Base-by-base conservation (phyloP, 2,329 filamentous ascomycete genomes). In the Ascochyta rabiei region DNA sequence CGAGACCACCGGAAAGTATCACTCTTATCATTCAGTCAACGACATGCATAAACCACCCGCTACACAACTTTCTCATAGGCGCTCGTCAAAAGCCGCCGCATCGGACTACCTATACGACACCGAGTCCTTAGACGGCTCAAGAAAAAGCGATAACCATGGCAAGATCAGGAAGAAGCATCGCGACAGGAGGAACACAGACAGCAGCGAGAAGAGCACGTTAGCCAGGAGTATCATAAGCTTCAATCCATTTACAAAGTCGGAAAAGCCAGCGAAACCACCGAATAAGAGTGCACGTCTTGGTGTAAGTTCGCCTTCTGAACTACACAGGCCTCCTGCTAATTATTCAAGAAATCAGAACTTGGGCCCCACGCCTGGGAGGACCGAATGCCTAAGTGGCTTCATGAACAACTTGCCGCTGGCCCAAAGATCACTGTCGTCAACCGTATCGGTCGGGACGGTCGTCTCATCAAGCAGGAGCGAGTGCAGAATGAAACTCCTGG, bases 311-410 rank as follows among this genome's bases (percentile, higher is more conserved):
- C n/a, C 7, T 8, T 33, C 2, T 35, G 18, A 24, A 10, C 38
- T 4, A 34, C 31, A 26, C 7, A 3, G 1, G 35, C 26, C 15
- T 16, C 24, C 13, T 43, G 44, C 63, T 71, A 35, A 73, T 31
- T 10, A n/a, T 18, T 28, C 6, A 61, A 80, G 67, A 76, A 71
- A 66, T 66, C 66, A 6, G 79, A 80, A 57, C 72, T 81, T 6
- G 79, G 79, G n/a, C 79, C 79, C 12, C 68, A 80, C 61, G 79
- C 79, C 0, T 80, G 70, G 65, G 79, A 81, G 57, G 71, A 77
- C 12, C 64, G 63, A 30, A 81, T 81, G 79, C 79, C 79, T 5
- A 63, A 52, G 28, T 73, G 75, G 67, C 72, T 81, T 1, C 74
- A 76, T 35, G 68, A 75, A 15, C 70, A 74, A 43, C 72, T 81